A percentile compares a stretch with the other conserved stretches of the same genome.
These are phyloP conservation scores for Austroboletus eburneus DNA, from an alignment of 768 basidiomycete species.

Conservation along the genomic window DNA sequence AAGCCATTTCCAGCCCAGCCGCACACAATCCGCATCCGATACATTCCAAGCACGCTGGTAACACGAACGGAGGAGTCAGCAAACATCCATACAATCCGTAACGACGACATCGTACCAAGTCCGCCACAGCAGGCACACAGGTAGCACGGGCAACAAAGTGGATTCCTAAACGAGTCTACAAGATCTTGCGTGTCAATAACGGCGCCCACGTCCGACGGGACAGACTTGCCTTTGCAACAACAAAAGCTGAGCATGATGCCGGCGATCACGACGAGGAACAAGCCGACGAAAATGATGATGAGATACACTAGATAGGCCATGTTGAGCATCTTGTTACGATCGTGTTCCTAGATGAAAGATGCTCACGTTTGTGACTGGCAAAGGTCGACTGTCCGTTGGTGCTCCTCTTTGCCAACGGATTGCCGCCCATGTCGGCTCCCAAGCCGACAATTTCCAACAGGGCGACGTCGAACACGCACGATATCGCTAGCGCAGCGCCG, in stretches of 20 bases:
- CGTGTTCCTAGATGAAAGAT: not conserved
- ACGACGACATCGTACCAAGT: slow-evolving; percentile 40
- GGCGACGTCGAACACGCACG: slow-evolving; percentile 28
- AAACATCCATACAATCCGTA: not conserved
- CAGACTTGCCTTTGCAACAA: slow-evolving; percentile 52
- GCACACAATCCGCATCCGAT: slow-evolving; percentile 67
- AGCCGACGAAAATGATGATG: slow-evolving; percentile 61
- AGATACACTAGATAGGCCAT: slow-evolving; percentile 58
- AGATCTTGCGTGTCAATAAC: not conserved
- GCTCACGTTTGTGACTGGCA: slow-evolving; percentile 41
- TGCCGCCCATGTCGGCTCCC: slow-evolving; percentile 30
- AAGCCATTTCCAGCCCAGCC: slow-evolving; percentile 35
- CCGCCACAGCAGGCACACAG: slow-evolving; percentile 71
- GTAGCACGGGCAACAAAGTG: slow-evolving; percentile 67
- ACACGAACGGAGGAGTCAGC: slow-evolving; percentile 2
- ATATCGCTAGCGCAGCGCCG: slow-evolving; percentile 29
- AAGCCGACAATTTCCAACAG: slow-evolving; percentile 19
- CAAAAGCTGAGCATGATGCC: slow-evolving; percentile 59
- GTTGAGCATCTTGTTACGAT: not conserved
- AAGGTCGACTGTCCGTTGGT: slow-evolving; percentile 28
- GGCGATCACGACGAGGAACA: slow-evolving; percentile 50
- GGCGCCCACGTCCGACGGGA: not conserved
- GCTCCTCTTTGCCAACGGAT: slow-evolving; percentile 25
- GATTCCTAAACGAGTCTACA: slow-evolving; percentile 55
- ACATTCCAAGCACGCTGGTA: slow-evolving; percentile 60